These are phyloP conservation scores for Lentinula detonsa DNA, from an alignment of 768 basidiomycete genomes.

Conservation along the genomic window DNA sequence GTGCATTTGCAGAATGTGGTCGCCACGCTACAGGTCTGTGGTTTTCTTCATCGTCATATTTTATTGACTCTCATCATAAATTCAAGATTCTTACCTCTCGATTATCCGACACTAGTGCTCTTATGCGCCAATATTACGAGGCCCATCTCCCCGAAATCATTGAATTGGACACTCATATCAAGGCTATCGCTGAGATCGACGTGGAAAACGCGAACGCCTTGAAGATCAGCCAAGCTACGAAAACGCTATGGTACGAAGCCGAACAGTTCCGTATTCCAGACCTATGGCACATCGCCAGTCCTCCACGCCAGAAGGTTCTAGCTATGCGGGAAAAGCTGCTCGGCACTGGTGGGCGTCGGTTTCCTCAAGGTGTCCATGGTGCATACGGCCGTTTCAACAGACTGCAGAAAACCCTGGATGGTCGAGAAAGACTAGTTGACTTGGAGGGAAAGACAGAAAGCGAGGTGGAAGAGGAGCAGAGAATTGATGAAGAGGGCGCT, in stretches of 20 bases:
- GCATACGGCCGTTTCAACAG: slow-evolving; percentile 58
- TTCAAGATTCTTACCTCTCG: slow-evolving; percentile 42
- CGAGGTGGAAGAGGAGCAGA: slow-evolving; percentile 68
- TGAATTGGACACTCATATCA: slow-evolving; percentile 38
- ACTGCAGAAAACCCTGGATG: slow-evolving; percentile 68
- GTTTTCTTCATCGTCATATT: background rate
- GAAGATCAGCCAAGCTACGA: slow-evolving; percentile 52
- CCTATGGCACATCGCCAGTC: slow-evolving; percentile 60
- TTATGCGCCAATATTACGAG: slow-evolving; percentile 55
- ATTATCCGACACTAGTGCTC: slow-evolving; percentile 48
- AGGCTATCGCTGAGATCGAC: slow-evolving; percentile 47
- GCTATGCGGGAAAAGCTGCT: slow-evolving; percentile 64
- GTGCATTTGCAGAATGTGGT: slow-evolving; percentile 62
- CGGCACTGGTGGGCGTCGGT: slow-evolving; percentile 47
- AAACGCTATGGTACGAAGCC: slow-evolving; percentile 66
- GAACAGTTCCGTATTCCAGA: slow-evolving; percentile 62
- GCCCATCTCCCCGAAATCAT: slow-evolving; percentile 41
- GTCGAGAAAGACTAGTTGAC: slow-evolving; percentile 57
- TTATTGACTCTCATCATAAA: background rate
- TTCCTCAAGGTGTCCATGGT: slow-evolving; percentile 45
- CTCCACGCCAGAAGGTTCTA: slow-evolving; percentile 57
- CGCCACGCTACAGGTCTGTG: slow-evolving; percentile 46
- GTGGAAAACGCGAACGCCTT: slow-evolving; percentile 42
- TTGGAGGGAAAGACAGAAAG: slow-evolving; percentile 64
- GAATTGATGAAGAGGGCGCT: slow-evolving; percentile 23